phyloP scores from a whole-genome alignment of 2,329 filamentous ascomycete genomes.

The Neonectria hederae region DNA sequence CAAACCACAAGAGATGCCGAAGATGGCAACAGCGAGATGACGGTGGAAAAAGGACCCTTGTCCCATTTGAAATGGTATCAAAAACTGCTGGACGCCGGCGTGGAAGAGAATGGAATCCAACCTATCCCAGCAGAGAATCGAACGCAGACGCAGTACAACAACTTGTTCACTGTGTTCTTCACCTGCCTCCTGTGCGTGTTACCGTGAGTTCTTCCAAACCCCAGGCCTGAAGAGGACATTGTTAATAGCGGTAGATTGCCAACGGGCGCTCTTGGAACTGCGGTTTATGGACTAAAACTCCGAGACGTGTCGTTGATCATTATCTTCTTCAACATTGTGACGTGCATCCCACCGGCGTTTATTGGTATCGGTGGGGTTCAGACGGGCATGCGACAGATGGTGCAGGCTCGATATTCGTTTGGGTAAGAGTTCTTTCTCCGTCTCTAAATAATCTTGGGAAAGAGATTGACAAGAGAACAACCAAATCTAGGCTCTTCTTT shows the following conservation, averaged over 20 bases:
- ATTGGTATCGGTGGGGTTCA: slow-evolving; percentile 63
- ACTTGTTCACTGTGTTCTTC: slow-evolving; percentile 70
- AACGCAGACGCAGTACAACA: slow-evolving; percentile 61
- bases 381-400: slow-evolving; percentile 68
- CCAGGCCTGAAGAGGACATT: background rate
- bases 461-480: slow-evolving; percentile 15
- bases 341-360: slow-evolving; percentile 63
- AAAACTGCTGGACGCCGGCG: slow-evolving; percentile 54
- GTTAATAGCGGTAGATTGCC: slow-evolving; percentile 54
- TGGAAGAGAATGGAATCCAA: slow-evolving; percentile 64
- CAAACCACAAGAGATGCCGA: background rate
- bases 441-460: background rate
- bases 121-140: slow-evolving; percentile 65
- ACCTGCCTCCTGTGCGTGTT: slow-evolving; percentile 65
- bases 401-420: slow-evolving; percentile 69
- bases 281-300: slow-evolving; percentile 62
- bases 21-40: slow-evolving; percentile 44
- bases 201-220: slow-evolving; percentile 55
- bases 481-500: slow-evolving; percentile 54
- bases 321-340: slow-evolving; percentile 65
- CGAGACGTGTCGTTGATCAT: slow-evolving; percentile 66
- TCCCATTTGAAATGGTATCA: slow-evolving; percentile 54
- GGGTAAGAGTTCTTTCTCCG: slow-evolving; percentile 48
- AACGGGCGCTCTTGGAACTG: slow-evolving; percentile 67
- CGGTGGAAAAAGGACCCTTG: slow-evolving; percentile 40